Evolutionary conservation across 495 filamentous ascomycete genomes (phyloP), one percentile per base, ranked within the genome.

Genomic region (Gamarada debralockiae): DNA sequence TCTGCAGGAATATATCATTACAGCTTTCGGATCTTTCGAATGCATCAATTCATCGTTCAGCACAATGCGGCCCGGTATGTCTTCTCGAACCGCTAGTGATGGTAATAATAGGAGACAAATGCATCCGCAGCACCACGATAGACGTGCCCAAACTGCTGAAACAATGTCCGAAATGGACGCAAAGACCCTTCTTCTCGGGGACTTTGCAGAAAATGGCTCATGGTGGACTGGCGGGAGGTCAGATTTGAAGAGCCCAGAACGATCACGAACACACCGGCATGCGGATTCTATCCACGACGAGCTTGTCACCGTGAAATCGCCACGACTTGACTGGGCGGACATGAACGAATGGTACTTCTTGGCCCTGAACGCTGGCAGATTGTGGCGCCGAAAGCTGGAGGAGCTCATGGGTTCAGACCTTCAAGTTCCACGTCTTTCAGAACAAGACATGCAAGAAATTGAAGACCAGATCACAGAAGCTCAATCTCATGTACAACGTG

Each of bases 161-260:
- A 60, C 60, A 7, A 55, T 77, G 3, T 79, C 77, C 22, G 78
- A 82, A 46, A 67, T 90, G 22, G 89, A 93, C 65, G 80, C 86
- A 0, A 93, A 92, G 65, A 84, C 87, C 0, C 72, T 93, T 12
- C 73, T 92, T 12, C 64, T 90, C n/a, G 89, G 89, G 13, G 81
- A 92, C 53, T 70, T 93, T 55, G 85, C 84, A 0, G 88, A 93
- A 65, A 93, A 92, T 63, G 89, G 89, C 1, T 79, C 79, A 13
- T 93, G 88, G 89, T 93, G 88, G 88, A 86, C 81, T 46, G 84
- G 83, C 18, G 73, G 78, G 1, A 72, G 78, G 49, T 66, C 72
- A 18, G 68, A 75, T 29, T 41, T 63, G 12, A 61, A 64, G 8
- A 57, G 40, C 17, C 65, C 69, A n/a, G 61, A 58, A 31, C 65